A percentile compares a stretch with the other conserved stretches of the same genome.
phyloP scores from a whole-genome alignment of 2,329 filamentous ascomycete genomes.

The Lachnellula hyalina region DNA sequence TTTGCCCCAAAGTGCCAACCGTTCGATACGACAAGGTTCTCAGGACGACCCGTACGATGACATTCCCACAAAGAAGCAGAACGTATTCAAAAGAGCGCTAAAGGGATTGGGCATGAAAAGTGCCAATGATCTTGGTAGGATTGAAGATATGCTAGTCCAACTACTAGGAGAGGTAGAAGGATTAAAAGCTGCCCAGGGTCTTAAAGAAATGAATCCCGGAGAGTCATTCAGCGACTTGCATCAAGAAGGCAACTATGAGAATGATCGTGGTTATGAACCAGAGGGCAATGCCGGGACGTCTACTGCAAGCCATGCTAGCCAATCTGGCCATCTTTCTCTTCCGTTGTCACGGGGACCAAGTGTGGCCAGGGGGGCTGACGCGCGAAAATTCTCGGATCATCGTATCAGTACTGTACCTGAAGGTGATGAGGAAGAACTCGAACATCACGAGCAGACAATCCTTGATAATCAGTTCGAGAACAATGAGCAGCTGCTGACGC shows the following conservation, averaged over 20 bases:
- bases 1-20: constrained; percentile 57
- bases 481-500: constrained; percentile 56
- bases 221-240: constrained; percentile 67
- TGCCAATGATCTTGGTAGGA: constrained; percentile 78
- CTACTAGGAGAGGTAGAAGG: constrained; percentile 88
- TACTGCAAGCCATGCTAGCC: constrained; percentile 64
- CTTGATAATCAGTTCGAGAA: constrained; percentile 52
- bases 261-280: constrained; percentile 73
- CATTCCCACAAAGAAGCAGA: constrained; percentile 72
- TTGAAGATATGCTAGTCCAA: constrained; percentile 88
- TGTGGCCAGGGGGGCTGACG: constrained; percentile 30
- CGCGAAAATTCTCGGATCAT: constrained; percentile 61
- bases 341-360: constrained; percentile 44
- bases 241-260: constrained; percentile 57
- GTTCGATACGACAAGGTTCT: constrained; percentile 40
- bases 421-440: constrained; percentile 59
- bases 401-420: constrained; percentile 89
- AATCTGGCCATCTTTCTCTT: constrained; percentile 70
- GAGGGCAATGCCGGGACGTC: constrained; percentile 75
- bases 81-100: constrained; percentile 89
- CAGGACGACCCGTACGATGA: constrained; percentile 51
- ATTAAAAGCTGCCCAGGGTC: constrained; percentile 55
- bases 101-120: constrained; percentile 86
- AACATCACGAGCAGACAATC: constrained; percentile 41
- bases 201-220: constrained; percentile 46